Evolutionary conservation across 2,329 filamentous ascomycete species (phyloP).

Genomic region (Grosmannia serpens): DNA sequence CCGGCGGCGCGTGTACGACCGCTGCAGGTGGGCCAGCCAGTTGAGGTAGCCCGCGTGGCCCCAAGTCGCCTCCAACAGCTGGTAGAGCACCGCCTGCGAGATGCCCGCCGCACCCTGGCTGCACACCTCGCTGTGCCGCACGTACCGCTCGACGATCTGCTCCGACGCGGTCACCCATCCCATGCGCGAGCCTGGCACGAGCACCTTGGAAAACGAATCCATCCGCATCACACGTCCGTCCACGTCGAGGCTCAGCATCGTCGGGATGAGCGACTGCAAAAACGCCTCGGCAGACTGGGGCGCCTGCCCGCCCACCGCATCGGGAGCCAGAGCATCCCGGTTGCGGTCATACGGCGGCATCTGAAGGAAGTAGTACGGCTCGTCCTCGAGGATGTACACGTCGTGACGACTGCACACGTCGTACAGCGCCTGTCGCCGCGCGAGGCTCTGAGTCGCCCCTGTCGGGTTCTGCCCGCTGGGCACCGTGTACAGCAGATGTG

Average conservation of each 20-base stretch:
- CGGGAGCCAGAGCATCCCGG: slow-evolving; percentile 39
- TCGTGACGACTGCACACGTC: slow-evolving; percentile 72
- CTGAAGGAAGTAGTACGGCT: slow-evolving; percentile 91
- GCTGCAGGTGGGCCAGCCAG: slow-evolving; percentile 75
- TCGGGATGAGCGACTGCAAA: slow-evolving; percentile 59
- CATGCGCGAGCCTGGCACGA: slow-evolving; percentile 67
- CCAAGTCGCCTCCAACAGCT: slow-evolving; percentile 77
- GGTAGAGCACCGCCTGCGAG: slow-evolving; percentile 73
- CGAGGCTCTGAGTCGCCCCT: slow-evolving; percentile 62
- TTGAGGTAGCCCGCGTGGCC: slow-evolving; percentile 80
- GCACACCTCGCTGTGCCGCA: slow-evolving; percentile 70
- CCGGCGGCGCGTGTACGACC: slow-evolving; percentile 70
- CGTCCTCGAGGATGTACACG: slow-evolving; percentile 79
- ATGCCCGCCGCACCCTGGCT: slow-evolving; percentile 81
- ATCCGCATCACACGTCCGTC: slow-evolving; percentile 84
- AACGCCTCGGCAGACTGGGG: not conserved
- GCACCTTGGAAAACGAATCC: slow-evolving; percentile 88
- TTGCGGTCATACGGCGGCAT: slow-evolving; percentile 62
- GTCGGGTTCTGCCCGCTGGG: slow-evolving; percentile 84
- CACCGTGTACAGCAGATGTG: slow-evolving; percentile 47
- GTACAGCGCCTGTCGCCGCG: slow-evolving; percentile 63
- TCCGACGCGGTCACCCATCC: slow-evolving; percentile 86
- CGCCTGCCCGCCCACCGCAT: slow-evolving; percentile 34
- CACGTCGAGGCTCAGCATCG: slow-evolving; percentile 66
- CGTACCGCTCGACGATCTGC: slow-evolving; percentile 73